These are phyloP conservation scores for Fraxinus ornus DNA, from an alignment of 305 asterid species.

Conservation along the genomic window DNA sequence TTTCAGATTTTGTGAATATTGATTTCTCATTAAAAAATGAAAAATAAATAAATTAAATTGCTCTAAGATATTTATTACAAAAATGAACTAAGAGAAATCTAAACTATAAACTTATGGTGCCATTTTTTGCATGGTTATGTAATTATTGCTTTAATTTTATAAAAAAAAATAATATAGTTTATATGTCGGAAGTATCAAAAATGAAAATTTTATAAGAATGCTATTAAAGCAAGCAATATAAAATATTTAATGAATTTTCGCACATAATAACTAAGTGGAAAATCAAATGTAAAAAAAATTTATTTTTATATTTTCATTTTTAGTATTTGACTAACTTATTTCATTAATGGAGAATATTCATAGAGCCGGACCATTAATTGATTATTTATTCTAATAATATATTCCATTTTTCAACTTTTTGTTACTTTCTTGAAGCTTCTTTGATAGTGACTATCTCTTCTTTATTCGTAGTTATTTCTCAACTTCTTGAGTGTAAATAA, in stretches of 20 bases:
- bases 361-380: not conserved
- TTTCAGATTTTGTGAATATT: not conserved
- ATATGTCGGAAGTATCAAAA: not conserved
- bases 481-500: not conserved
- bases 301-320: not conserved
- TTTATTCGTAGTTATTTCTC: not conserved
- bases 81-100: not conserved
- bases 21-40: not conserved
- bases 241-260: not conserved
- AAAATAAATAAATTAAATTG: not conserved
- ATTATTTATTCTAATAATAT: not conserved
- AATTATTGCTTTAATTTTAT: too few species aligned
- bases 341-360: not conserved
- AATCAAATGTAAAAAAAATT: not conserved
- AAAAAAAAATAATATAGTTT: not conserved
- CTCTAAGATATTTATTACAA: not conserved
- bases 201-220: not conserved
- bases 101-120: not conserved
- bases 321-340: not conserved
- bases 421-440: constrained; percentile 10
- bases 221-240: not conserved
- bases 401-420: constrained; percentile 1
- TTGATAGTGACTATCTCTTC: not conserved
- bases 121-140: not conserved
- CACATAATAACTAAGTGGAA: not conserved